Evolutionary conservation across 2,329 filamentous ascomycete species (phyloP).

Genomic region (Colletotrichum sp.): DNA sequence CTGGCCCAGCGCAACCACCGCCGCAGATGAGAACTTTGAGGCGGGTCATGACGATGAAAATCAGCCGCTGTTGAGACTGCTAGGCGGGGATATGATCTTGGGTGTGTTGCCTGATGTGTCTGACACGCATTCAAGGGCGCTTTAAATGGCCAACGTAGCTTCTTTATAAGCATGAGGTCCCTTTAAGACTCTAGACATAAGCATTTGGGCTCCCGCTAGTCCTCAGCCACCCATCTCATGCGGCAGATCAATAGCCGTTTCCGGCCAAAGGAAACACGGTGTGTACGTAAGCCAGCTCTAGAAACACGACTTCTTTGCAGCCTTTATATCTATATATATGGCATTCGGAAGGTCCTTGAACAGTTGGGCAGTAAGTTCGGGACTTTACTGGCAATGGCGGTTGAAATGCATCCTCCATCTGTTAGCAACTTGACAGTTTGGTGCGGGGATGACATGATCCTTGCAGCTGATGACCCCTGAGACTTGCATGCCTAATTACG

Average conservation of each 20-base stretch:
- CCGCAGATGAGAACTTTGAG: slow-evolving; percentile 39
- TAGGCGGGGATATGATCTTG: neutral
- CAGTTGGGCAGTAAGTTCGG: neutral
- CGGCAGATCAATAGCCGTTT: neutral
- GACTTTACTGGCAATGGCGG: neutral
- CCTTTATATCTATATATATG: neutral
- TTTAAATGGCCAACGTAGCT: neutral
- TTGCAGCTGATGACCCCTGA: neutral
- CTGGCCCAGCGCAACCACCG: slow-evolving; percentile 40
- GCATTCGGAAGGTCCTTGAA: neutral
- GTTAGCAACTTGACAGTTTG: neutral
- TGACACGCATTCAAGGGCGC: neutral
- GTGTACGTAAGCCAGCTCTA: neutral
- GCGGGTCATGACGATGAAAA: neutral
- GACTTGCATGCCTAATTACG: neutral
- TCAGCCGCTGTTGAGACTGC: neutral
- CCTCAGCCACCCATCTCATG: neutral
- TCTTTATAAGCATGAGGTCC: neutral
- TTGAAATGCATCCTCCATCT: neutral
- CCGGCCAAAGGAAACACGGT: neutral
- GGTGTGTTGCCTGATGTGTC: neutral
- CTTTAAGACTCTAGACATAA: neutral
- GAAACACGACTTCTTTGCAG: neutral
- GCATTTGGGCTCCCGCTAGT: neutral
- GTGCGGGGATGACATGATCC: neutral